Conservation (phyloP, 352 stramenopile species). For the Pythium monospermum region DNA sequence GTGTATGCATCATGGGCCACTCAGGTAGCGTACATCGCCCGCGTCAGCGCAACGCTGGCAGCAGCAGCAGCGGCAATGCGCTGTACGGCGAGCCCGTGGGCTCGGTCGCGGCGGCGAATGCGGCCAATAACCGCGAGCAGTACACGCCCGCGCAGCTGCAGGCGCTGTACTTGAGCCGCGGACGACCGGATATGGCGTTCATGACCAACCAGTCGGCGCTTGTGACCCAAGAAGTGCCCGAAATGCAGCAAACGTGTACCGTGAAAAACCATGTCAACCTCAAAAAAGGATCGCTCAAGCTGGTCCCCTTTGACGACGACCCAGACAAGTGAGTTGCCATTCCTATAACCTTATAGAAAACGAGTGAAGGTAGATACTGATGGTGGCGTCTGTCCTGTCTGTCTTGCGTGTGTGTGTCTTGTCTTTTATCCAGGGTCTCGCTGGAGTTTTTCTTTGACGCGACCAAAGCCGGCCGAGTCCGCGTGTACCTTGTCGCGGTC, state of each 20-base stretch:
- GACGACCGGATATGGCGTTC: conserved; percentile 79
- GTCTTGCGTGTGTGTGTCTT: not conserved
- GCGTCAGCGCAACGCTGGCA: conserved; percentile 16
- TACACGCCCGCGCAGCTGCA: conserved; percentile 83
- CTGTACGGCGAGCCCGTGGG: conserved; percentile 65
- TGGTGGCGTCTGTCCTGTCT: not conserved
- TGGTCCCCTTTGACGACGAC: conserved; percentile 26
- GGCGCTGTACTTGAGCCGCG: conserved; percentile 74
- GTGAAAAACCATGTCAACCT: conserved; percentile 85
- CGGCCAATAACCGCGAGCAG: conserved; percentile 29
- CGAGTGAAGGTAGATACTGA: not conserved
- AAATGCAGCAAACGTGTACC: conserved; percentile 80
- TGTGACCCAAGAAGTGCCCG: conserved; percentile 46
- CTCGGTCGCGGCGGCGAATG: conserved; percentile 22
- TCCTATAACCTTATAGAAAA: not conserved
- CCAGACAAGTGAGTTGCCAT: conserved; percentile 6
- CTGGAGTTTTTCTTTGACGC: conserved; percentile 79
- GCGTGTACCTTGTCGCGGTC: conserved; percentile 52
- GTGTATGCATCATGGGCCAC: conserved; percentile 74
- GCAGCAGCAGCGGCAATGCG: conserved; percentile 27
- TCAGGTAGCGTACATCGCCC: conserved; percentile 61
- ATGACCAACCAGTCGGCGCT: conserved; percentile 62
- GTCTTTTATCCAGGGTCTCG: conserved; percentile 8
- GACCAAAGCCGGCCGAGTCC: conserved; percentile 63
- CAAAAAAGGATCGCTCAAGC: conserved; percentile 71